Evolutionary conservation across 192 early-diverging fungal genomes (phyloP).

Genomic region (Podochytrium sp.): DNA sequence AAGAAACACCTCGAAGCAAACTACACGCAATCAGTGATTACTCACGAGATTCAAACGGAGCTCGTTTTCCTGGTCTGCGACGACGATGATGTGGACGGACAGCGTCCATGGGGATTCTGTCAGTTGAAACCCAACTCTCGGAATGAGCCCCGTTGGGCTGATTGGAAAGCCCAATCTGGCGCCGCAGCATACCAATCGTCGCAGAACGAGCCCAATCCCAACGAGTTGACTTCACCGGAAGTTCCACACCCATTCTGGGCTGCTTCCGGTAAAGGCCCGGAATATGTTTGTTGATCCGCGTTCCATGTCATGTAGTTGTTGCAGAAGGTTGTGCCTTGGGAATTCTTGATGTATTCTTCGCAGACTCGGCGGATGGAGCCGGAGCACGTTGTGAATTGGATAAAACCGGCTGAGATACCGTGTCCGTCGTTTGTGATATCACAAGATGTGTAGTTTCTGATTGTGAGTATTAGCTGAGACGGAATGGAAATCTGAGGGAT

Average conservation of each 20-base stretch:
- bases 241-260: no score
- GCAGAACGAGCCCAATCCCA: no score
- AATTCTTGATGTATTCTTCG: constrained; percentile 8
- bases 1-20: background rate
- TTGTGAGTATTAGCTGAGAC: background rate
- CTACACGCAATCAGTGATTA: background rate
- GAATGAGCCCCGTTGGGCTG: no score
- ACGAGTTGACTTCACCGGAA: no score
- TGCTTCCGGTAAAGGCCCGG: no score
- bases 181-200: no score
- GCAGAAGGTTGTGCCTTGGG: background rate
- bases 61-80: background rate
- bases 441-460: background rate
- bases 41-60: background rate
- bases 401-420: constrained; percentile 35
- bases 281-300: no score
- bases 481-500: background rate
- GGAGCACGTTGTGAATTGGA: constrained; percentile 33
- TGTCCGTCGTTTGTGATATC: constrained; percentile 20
- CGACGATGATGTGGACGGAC: background rate
- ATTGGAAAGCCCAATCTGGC: no score
- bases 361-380: constrained; percentile 11
- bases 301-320: background rate
- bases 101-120: constrained; percentile 7
- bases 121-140: constrained; percentile 12